Evolutionary conservation across 495 filamentous ascomycete genomes (phyloP), one percentile per base, ranked within the genome.

Genomic region (Penicillium riverlandense): DNA sequence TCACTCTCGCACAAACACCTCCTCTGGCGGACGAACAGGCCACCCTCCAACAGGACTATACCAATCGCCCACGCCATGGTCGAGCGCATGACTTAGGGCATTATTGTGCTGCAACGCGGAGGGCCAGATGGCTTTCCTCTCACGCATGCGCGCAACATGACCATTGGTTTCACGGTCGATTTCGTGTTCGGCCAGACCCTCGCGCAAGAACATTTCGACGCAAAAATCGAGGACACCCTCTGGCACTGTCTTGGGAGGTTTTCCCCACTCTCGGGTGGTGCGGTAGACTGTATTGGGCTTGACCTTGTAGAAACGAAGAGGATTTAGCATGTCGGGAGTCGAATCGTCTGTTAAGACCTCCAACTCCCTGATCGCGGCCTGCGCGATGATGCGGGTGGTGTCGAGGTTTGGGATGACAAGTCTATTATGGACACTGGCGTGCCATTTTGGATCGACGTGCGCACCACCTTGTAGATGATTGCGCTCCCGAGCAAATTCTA

Each of bases 341-440:
- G 44, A 31, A 47, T 32, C 22, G 32, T 10, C 32, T 34, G 32
- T 4, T 34, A 12, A 3, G 32, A 7, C 32, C 2, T 33, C 39
- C 8, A 47, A 61, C 43, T 72, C 65, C 22, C 54, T 53, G 16
- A 62, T 44, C 8, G 69, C 72, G 12, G 57, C 58, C 45, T 61
- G 63, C 4, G 61, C 48, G 39, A 75, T 58, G 37, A 67, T 65
- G 37, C 71, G 65, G 38, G 72, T 56, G 15, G 70, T 74, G 36
- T 64, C 63, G 8, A 66, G 30, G 42, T 70, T 59, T 6, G 73
- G 67, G 38, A 62, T 30, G 7, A 59, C 48, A 22, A 53, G 49
- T 39, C 66, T 66, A 7, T 42, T 37, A 34, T 58, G 52, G 8
- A 45, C 16, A 22, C 67, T 48, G 8, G 39, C 29, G 43, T 54